phyloP scores from a whole-genome alignment of 176 grass and related monocot species.

The Elymus sibiricus region DNA sequence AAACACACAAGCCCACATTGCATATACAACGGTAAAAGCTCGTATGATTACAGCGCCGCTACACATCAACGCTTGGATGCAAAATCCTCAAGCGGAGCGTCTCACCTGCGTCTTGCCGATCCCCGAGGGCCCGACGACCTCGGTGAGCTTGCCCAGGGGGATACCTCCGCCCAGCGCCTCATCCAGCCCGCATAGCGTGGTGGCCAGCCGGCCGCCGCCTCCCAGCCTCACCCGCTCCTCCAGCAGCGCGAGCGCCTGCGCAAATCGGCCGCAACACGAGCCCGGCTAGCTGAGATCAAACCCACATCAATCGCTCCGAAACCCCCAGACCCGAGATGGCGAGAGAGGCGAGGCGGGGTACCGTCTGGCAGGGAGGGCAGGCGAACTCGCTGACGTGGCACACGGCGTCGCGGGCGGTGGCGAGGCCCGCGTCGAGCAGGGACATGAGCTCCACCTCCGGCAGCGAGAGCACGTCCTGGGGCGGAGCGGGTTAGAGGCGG shows the following conservation, averaged over 20 bases:
- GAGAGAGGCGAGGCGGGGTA: slow-evolving; percentile 10
- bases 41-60: not conserved
- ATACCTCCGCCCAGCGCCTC: slow-evolving; percentile 75
- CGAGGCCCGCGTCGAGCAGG: slow-evolving; percentile 58
- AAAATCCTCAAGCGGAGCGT: not conserved
- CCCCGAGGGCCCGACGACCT: slow-evolving; percentile 86
- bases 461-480: slow-evolving; percentile 80
- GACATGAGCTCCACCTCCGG: slow-evolving; percentile 85
- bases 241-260: slow-evolving; percentile 32
- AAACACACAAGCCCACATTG: not conserved
- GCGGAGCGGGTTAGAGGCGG: not conserved
- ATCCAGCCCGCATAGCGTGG: slow-evolving; percentile 70
- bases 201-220: slow-evolving; percentile 48
- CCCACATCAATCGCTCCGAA: not conserved
- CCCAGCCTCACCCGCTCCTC: slow-evolving; percentile 40
- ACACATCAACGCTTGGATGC: not conserved
- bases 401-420: slow-evolving; percentile 48
- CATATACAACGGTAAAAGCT: not conserved
- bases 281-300: not conserved
- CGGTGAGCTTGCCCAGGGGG: slow-evolving; percentile 69
- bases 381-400: slow-evolving; percentile 67
- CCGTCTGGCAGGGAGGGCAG: slow-evolving; percentile 84
- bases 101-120: slow-evolving; percentile 92
- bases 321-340: not conserved
- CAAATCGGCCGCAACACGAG: not conserved